Evolutionary conservation across 208 protist genomes (phyloP).

Genomic region (Novymonas esmeraldas): DNA sequence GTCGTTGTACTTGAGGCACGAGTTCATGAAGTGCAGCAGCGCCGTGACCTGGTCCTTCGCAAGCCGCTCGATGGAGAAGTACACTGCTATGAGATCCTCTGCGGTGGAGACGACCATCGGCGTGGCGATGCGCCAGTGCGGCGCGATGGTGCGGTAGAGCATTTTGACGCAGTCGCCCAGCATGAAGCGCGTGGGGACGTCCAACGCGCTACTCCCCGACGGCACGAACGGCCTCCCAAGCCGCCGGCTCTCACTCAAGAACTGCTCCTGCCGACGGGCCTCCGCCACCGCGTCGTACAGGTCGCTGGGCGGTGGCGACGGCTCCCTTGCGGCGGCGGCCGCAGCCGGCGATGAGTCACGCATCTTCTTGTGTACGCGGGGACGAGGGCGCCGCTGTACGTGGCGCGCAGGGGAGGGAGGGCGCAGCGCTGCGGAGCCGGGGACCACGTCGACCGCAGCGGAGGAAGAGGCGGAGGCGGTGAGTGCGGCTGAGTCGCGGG

Average conservation of each 20-base stretch:
- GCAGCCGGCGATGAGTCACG: background rate
- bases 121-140: constrained; percentile 73
- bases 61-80: constrained; percentile 57
- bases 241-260: constrained; percentile 68
- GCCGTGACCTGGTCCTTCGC: constrained; percentile 42
- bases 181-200: constrained; percentile 75
- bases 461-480: background rate
- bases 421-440: no score
- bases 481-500: background rate
- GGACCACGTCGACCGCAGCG: background rate
- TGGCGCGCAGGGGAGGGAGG: no score
- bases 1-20: constrained; percentile 53
- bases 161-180: constrained; percentile 79
- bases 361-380: no score
- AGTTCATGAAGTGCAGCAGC: constrained; percentile 88
- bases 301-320: constrained; percentile 33
- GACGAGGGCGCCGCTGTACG: no score
- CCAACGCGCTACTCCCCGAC: constrained; percentile 35
- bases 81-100: constrained; percentile 90
- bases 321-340: no score
- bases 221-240: constrained; percentile 78
- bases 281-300: constrained; percentile 73
- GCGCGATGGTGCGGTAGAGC: constrained; percentile 65
- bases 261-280: constrained; percentile 61
- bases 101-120: constrained; percentile 84